A percentile compares a stretch with the other conserved stretches of the same genome.
phyloP scores from a whole-genome alignment of 768 basidiomycete genomes.

The Phanerochaete carnosa region DNA sequence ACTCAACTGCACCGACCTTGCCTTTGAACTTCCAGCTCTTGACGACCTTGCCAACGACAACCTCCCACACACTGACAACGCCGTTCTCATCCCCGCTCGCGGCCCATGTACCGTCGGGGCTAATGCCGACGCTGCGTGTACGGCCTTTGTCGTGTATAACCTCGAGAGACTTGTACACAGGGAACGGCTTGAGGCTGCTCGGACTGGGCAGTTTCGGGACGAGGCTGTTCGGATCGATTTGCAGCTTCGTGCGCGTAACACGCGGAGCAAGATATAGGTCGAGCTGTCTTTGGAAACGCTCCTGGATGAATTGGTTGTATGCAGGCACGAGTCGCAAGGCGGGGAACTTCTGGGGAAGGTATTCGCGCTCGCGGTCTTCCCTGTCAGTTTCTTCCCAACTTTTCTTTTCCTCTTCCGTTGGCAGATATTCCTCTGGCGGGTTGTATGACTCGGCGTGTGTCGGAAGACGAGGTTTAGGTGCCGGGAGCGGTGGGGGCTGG shows the following conservation, averaged over 20 bases:
- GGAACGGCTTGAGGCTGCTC: slow-evolving; percentile 90
- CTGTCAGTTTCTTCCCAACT: slow-evolving; percentile 81
- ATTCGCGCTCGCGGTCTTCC: slow-evolving; percentile 88
- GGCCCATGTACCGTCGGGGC: slow-evolving; percentile 89
- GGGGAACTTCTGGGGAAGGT: slow-evolving; percentile 82
- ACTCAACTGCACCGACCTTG: slow-evolving; percentile 83
- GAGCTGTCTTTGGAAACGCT: slow-evolving; percentile 89
- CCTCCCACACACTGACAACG: slow-evolving; percentile 86
- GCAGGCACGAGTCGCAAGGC: slow-evolving; percentile 89
- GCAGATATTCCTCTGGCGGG: slow-evolving; percentile 95
- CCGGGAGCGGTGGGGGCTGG: slow-evolving; percentile 85
- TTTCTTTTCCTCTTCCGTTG: slow-evolving; percentile 74
- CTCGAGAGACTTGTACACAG: slow-evolving; percentile 73
- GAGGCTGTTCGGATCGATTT: slow-evolving; percentile 87
- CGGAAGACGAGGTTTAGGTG: slow-evolving; percentile 87
- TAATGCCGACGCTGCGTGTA: slow-evolving; percentile 72
- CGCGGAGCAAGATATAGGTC: slow-evolving; percentile 97
- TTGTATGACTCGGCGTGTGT: slow-evolving; percentile 98
- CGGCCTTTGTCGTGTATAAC: slow-evolving; percentile 66
- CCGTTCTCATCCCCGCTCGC: slow-evolving; percentile 91
- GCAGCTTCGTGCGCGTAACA: slow-evolving; percentile 80
- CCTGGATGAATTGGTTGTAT: slow-evolving; percentile 88
- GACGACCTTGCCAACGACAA: slow-evolving; percentile 83
- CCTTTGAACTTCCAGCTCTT: slow-evolving; percentile 80
- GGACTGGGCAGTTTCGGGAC: slow-evolving; percentile 95